A percentile compares a stretch with the other conserved stretches of the same genome.
Conservation (phyloP, 2,329 filamentous ascomycete genomes). For the Fusarium austroafricanum region DNA sequence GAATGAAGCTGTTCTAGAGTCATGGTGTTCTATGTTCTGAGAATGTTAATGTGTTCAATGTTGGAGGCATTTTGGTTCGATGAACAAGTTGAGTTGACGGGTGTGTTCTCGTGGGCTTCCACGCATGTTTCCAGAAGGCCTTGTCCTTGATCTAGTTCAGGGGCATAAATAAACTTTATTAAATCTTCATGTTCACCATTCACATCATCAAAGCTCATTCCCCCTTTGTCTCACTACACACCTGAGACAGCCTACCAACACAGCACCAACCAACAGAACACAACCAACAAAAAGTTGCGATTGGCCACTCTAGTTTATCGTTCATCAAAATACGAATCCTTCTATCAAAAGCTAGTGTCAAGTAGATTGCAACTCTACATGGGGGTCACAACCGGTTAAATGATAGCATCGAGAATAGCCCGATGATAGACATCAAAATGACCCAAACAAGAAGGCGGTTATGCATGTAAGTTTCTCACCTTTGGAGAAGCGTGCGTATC, state of each 20-base stretch:
- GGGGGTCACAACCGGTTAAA: not conserved
- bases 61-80: not conserved
- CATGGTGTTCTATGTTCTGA: not conserved
- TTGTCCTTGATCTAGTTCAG: not conserved
- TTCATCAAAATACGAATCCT: not conserved
- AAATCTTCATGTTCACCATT: not conserved
- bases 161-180: not conserved
- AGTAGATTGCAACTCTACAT: not conserved
- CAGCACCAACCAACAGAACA: not conserved
- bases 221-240: not conserved
- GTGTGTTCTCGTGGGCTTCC: not conserved
- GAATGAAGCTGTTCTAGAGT: not conserved
- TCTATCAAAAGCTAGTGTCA: not conserved
- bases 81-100: not conserved
- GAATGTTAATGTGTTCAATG: not conserved
- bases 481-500: slow-evolving; percentile 17
- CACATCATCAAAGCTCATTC: not conserved
- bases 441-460: slow-evolving; percentile 21
- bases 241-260: too few relatives aligned
- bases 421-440: slow-evolving; percentile 14
- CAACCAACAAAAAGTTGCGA: slow-evolving; percentile 1
- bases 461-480: slow-evolving; percentile 11
- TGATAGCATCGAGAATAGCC: not conserved
- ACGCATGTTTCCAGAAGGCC: not conserved
- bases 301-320: not conserved